Evolutionary conservation across 2,329 filamentous ascomycete genomes (phyloP).

Genomic region (Bipolaris sorokiniana): DNA sequence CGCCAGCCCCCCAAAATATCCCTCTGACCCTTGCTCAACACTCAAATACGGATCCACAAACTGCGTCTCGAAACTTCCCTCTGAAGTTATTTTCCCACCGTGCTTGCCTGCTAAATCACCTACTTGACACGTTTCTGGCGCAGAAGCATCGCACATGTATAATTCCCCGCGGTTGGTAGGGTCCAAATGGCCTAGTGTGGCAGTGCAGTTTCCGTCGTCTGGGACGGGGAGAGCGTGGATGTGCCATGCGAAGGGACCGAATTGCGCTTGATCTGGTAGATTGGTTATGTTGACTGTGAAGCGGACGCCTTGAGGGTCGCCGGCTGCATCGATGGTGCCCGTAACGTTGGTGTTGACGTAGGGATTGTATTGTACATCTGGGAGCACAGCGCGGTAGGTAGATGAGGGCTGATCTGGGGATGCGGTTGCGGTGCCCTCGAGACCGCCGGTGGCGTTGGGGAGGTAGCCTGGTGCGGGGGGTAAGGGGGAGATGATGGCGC

Average conservation of each 20-base stretch:
- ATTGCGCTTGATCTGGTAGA: conserved; percentile 40
- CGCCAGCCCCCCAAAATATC: conserved; percentile 59
- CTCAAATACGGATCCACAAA: conserved; percentile 59
- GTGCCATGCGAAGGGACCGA: conserved; percentile 44
- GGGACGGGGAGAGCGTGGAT: conserved; percentile 49
- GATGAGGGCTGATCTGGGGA: conserved; percentile 26
- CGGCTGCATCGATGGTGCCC: conserved; percentile 42
- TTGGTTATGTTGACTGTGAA: conserved; percentile 49
- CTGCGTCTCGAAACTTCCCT: conserved; percentile 33
- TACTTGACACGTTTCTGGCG: conserved; percentile 47
- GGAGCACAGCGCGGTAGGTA: conserved; percentile 34
- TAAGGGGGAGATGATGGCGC: conserved; percentile 32
- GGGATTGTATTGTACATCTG: conserved; percentile 30
- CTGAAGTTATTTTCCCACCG: conserved; percentile 43
- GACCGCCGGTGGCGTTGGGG: conserved; percentile 15
- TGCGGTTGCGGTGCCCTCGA: conserved; percentile 28
- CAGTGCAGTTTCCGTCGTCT: conserved; percentile 48
- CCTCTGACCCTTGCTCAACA: conserved; percentile 45
- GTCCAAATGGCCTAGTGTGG: conserved; percentile 47
- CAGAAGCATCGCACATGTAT: conserved; percentile 40
- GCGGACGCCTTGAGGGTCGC: conserved; percentile 40
- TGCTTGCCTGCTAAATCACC: conserved; percentile 54
- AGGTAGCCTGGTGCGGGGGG: conserved; percentile 32
- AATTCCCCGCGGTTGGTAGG: conserved; percentile 46
- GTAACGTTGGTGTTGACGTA: conserved; percentile 29